A percentile compares a stretch with the other conserved stretches of the same genome.
phyloP scores from a whole-genome alignment of 2,329 filamentous ascomycete genomes.

The Metarhizium anisopliae region DNA sequence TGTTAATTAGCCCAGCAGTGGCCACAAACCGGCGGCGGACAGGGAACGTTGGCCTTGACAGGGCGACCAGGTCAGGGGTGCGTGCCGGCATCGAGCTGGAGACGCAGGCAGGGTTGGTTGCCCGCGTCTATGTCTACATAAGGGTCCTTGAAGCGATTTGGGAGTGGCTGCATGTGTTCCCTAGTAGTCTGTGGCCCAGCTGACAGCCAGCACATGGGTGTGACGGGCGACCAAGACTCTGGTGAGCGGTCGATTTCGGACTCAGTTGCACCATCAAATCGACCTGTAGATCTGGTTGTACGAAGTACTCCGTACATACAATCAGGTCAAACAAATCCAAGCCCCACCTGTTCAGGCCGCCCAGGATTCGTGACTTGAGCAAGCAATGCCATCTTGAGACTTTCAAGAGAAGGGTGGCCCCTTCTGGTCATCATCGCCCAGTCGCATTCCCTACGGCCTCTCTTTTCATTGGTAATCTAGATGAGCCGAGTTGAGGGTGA shows the following conservation, averaged over 20 bases:
- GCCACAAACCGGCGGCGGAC: background rate
- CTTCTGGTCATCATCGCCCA: too few species aligned
- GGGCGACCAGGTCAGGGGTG: background rate
- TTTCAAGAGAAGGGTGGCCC: too few species aligned
- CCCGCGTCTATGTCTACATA: background rate
- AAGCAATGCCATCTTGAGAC: background rate
- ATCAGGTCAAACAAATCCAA: background rate
- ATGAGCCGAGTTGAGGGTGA: too few species aligned
- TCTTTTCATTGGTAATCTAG: too few species aligned
- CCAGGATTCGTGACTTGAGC: background rate
- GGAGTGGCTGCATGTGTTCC: background rate
- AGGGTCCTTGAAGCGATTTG: background rate
- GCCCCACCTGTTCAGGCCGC: constrained; percentile 8
- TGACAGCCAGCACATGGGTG: background rate
- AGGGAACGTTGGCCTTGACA: background rate
- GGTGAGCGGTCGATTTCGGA: background rate
- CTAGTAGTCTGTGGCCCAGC: background rate
- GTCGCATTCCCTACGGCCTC: too few species aligned
- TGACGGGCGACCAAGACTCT: background rate
- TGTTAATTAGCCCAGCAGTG: too few species aligned
- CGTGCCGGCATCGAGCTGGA: too few species aligned
- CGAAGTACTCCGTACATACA: background rate
- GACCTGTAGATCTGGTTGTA: background rate
- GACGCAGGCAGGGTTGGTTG: background rate
- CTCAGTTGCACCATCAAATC: background rate